Conservation (phyloP, 257 asterid genomes). For the Paraleonurus japonicus region DNA sequence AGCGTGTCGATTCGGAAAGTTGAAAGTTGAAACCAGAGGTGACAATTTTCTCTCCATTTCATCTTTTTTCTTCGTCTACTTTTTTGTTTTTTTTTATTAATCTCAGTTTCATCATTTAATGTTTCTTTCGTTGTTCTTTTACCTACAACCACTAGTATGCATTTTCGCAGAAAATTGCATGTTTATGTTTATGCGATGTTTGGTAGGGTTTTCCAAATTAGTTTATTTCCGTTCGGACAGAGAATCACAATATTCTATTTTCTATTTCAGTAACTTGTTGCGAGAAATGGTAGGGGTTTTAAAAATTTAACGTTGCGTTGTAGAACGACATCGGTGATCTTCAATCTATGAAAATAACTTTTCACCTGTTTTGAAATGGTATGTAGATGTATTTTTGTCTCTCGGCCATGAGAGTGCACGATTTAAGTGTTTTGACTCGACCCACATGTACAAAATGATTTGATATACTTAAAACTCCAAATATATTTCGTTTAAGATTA, state of each 20-base stretch:
- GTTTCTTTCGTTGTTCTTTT: not conserved
- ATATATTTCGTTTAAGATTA: too few relatives aligned
- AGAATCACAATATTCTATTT: not conserved
- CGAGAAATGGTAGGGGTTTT: conserved; percentile 40
- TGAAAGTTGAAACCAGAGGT: conserved; percentile 15
- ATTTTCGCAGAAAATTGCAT: not conserved
- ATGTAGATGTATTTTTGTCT: too few relatives aligned
- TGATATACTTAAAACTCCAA: too few relatives aligned
- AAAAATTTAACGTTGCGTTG: conserved; percentile 58
- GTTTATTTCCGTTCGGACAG: not conserved
- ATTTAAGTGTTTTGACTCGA: too few relatives aligned
- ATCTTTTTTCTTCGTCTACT: too few relatives aligned
- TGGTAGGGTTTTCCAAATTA: conserved; percentile 28
- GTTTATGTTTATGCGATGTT: not conserved
- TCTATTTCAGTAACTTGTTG: not conserved
- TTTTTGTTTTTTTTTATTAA: too few relatives aligned
- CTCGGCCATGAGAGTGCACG: too few relatives aligned
- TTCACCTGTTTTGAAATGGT: too few relatives aligned
- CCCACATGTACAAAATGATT: too few relatives aligned
- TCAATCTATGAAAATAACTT: conserved; percentile 51
- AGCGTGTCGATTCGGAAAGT: not conserved
- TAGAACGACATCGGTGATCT: conserved; percentile 72
- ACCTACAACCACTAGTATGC: not conserved
- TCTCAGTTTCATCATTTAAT: not conserved
- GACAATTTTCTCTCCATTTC: conserved; percentile 11